Base-by-base conservation (phyloP, 306 rosid genomes). In the Glycine soja region DNA sequence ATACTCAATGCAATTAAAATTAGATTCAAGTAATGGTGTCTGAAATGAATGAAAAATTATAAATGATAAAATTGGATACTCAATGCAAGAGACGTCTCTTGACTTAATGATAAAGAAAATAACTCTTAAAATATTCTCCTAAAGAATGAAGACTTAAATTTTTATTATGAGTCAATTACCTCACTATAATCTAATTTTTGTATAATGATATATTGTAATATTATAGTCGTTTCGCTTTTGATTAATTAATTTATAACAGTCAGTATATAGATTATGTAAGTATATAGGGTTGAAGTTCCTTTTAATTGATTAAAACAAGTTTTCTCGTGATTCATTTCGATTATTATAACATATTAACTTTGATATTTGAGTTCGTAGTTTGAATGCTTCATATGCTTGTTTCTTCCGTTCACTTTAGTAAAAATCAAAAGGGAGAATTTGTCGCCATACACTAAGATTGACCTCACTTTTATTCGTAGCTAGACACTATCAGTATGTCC, bases 311-410 rank as follows among this genome's bases (percentile, higher is more conserved):
- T 24, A 36, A 13, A 16, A 45, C 13, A 50, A n/a, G 30, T 50
- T 51, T 71, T 50, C 61, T 50, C 76, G 58, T 51, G 43, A 16
- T 32, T 36, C 67, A 16, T 54, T 56, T 56, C 18, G 1, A 69
- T 8, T 32, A 34, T 53, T 9, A 8, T 72, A 36, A 3, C 36
- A 72, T 34, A 2, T 24, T 24, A 3, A 38, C 50, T 15, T 36
- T 36, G 15, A 73, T 7, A 54, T 38, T 16, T 73, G 12, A 53
- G n/a, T 52, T 51, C 38, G n/a, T 8, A 52, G 43, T 59, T 52
- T 72, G n/a, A 34, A 72, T 7, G 62, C 47, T 71, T 57, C 64
- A n/a, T 15, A 4, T n/a, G 64, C 7, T n/a, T 38, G 64, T 40
- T 52, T 45, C 74, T 54, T 19, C 15, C 18, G 36, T 36, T 61